Percentiles rank a stretch among this genome's conserved stretches.
phyloP scores from a whole-genome alignment of 176 grass and related monocot species.

The Tillandsia leiboldiana region DNA sequence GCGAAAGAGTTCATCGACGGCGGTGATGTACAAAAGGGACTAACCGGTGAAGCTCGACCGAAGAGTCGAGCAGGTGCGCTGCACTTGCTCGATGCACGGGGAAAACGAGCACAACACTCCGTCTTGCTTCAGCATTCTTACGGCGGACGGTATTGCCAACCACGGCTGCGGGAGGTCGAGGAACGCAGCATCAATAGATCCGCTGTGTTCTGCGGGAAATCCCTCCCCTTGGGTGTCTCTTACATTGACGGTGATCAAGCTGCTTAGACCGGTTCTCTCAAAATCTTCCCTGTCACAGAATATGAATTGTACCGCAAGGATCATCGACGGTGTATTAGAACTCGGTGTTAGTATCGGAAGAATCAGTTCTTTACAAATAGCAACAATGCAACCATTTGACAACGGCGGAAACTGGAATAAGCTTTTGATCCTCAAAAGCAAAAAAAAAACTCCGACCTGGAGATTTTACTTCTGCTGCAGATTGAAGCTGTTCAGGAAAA shows the following conservation, averaged over 20 bases:
- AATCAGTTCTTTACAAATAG: too few relatives aligned
- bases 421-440: too few relatives aligned
- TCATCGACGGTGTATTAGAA: too few relatives aligned
- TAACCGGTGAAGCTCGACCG: slow-evolving; percentile 65
- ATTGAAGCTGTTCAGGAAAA: too few relatives aligned
- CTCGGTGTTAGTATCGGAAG: too few relatives aligned
- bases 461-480: too few relatives aligned
- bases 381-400: too few relatives aligned
- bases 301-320: background rate
- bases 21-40: background rate
- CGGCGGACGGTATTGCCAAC: slow-evolving; percentile 55
- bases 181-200: slow-evolving; percentile 58
- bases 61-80: slow-evolving; percentile 57
- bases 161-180: slow-evolving; percentile 94
- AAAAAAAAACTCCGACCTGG: too few relatives aligned
- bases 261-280: slow-evolving; percentile 64
- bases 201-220: slow-evolving; percentile 55
- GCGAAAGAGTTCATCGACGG: background rate
- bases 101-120: slow-evolving; percentile 88
- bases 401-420: too few relatives aligned
- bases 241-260: slow-evolving; percentile 58
- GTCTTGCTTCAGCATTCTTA: slow-evolving; percentile 55
- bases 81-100: slow-evolving; percentile 95
- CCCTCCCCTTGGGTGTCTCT: slow-evolving; percentile 78
- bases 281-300: slow-evolving; percentile 56